Evolutionary conservation across 352 stramenopile genomes (phyloP).

Genomic region (Phytophthora foliorum): DNA sequence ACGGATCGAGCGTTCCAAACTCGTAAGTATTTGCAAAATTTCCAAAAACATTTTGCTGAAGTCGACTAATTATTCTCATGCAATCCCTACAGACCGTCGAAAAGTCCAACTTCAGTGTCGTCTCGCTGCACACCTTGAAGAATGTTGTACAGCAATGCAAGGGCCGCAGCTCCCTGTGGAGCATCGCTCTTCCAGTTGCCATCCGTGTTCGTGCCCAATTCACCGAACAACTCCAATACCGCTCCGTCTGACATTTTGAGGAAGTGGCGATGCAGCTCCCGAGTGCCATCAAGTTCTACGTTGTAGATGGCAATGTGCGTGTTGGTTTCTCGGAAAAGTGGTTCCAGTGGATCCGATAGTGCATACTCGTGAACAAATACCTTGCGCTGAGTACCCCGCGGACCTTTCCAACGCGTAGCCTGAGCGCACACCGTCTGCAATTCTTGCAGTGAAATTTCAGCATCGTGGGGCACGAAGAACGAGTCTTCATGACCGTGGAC

Average conservation of each 20-base stretch:
- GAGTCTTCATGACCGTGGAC: slow-evolving; percentile 72
- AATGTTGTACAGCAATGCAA: slow-evolving; percentile 66
- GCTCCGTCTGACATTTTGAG: slow-evolving; percentile 84
- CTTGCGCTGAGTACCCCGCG: slow-evolving; percentile 66
- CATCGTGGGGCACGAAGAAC: slow-evolving; percentile 92
- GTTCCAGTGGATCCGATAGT: slow-evolving; percentile 75
- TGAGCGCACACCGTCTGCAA: slow-evolving; percentile 71
- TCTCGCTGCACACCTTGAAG: slow-evolving; percentile 55
- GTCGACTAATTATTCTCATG: too few species aligned
- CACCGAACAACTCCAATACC: slow-evolving; percentile 90
- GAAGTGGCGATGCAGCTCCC: slow-evolving; percentile 89
- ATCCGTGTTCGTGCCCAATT: slow-evolving; percentile 47
- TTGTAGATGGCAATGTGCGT: slow-evolving; percentile 89
- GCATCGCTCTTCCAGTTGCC: slow-evolving; percentile 55
- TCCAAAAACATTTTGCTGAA: too few species aligned
- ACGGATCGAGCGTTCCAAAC: too few species aligned
- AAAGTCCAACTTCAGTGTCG: slow-evolving; percentile 21
- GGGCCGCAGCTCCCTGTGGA: slow-evolving; percentile 37
- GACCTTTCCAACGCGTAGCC: slow-evolving; percentile 71
- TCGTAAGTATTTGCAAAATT: too few species aligned
- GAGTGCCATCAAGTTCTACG: slow-evolving; percentile 58
- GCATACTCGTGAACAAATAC: slow-evolving; percentile 89
- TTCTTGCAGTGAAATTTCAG: slow-evolving; percentile 83
- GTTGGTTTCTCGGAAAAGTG: slow-evolving; percentile 69
- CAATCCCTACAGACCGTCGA: slow-evolving; percentile 30